A percentile compares a stretch with the other conserved stretches of the same genome.
phyloP scores from a whole-genome alignment of 2,329 filamentous ascomycete genomes.

The Fusarium sarcochroum region DNA sequence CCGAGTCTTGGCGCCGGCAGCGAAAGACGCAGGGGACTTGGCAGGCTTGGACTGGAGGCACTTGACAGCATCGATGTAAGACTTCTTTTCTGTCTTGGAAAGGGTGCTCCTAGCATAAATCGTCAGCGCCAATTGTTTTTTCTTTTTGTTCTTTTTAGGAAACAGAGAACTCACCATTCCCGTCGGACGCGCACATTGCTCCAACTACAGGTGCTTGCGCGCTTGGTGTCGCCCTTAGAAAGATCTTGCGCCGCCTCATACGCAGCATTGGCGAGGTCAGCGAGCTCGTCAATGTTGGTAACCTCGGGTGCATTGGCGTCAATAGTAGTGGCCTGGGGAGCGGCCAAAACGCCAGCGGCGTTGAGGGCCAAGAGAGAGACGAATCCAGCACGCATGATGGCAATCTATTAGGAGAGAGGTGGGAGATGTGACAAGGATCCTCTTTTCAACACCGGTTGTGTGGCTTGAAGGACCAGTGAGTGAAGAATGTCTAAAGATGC shows the following conservation, averaged over 20 bases:
- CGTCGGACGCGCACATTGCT: conserved; percentile 50
- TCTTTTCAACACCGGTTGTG: conserved; percentile 17
- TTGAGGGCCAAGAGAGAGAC: conserved; percentile 43
- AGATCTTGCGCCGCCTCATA: conserved; percentile 44
- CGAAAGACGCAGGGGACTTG: conserved; percentile 51
- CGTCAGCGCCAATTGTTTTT: not conserved
- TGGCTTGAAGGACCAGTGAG: conserved; percentile 19
- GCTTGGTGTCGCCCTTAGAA: conserved; percentile 35
- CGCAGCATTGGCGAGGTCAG: conserved; percentile 42
- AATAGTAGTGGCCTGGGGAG: conserved; percentile 32
- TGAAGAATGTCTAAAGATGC: conserved; percentile 1
- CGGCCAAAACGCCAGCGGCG: conserved; percentile 41
- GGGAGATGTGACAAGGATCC: conserved; percentile 22
- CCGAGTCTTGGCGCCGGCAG: conserved; percentile 59
- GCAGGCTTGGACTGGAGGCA: conserved; percentile 59
- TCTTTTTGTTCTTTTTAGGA: too few relatives aligned
- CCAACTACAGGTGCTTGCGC: conserved; percentile 47
- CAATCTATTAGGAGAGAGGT: conserved; percentile 13
- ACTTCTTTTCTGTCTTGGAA: conserved; percentile 46
- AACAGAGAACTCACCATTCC: conserved; percentile 49
- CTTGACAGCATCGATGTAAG: conserved; percentile 61
- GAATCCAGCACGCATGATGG: conserved; percentile 41
- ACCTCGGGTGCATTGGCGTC: conserved; percentile 34
- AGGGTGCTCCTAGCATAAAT: conserved; percentile 39
- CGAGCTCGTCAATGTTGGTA: conserved; percentile 39